Conservation (phyloP, 2,329 filamentous ascomycete genomes). For the Juglanconis oblonga region DNA sequence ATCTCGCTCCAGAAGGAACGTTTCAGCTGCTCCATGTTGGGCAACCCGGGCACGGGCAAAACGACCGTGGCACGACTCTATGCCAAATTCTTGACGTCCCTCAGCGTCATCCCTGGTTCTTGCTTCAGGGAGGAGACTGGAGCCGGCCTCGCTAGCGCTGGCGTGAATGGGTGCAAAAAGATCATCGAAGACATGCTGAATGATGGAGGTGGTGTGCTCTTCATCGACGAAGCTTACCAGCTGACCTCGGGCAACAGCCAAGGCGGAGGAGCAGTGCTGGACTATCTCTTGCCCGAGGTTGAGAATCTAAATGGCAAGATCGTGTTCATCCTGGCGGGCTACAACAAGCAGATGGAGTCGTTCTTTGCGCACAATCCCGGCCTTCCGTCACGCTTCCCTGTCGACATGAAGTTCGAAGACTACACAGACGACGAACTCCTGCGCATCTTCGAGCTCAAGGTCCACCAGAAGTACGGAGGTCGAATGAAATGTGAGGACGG, state of each 20-base stretch:
- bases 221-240: constrained; percentile 80
- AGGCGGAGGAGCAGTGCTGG: constrained; percentile 61
- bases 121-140: constrained; percentile 67
- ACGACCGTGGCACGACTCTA: constrained; percentile 74
- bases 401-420: constrained; percentile 64
- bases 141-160: constrained; percentile 60
- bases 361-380: constrained; percentile 76
- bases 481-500: constrained; percentile 61
- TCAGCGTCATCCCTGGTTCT: constrained; percentile 60
- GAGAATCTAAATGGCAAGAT: constrained; percentile 70
- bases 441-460: constrained; percentile 53
- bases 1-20: constrained; percentile 55
- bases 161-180: constrained; percentile 55
- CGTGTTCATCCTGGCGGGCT: constrained; percentile 71
- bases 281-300: constrained; percentile 69
- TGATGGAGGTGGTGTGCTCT: constrained; percentile 64
- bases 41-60: constrained; percentile 76
- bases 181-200: constrained; percentile 55
- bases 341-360: constrained; percentile 70
- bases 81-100: constrained; percentile 59
- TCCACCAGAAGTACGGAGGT: constrained; percentile 51
- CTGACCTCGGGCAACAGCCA: constrained; percentile 56
- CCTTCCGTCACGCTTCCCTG: constrained; percentile 65
- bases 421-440: constrained; percentile 65
- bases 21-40: constrained; percentile 61